Base-by-base conservation (phyloP, 1,139 yeast genomes). In the Pneumocystis oryctolagi region DNA sequence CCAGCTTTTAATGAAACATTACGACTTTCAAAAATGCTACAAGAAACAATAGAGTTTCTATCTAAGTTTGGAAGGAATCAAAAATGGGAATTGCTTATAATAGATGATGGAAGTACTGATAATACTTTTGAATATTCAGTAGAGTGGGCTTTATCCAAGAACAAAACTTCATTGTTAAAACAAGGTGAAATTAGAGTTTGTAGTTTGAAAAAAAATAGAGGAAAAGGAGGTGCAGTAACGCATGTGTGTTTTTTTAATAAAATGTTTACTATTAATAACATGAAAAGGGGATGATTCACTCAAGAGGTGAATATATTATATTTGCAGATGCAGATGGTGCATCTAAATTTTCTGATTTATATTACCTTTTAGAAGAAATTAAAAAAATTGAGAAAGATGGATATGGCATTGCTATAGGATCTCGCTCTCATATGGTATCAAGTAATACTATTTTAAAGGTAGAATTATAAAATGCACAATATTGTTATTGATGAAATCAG, bases 251-350 rank as follows among this genome's bases (percentile, higher is more conserved):
- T 18, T 35, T 18, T 30, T 16, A 16, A n/a, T 5, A n/a, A 6
- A 16, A 28, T 60, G 28, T 57, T 25, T 20, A 34, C 16, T 32
- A 16, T 35, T 25, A 18, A 31, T 32, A 35, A 31, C 25, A 8
- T 16, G 39, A 18, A 16, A 42, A 66, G 68, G 98, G 98, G 3
- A 77, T 92, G 74, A 80, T 85, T 70, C 84, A 84, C 70, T 75
- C 84, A 8, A 78, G 89, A 61, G 98, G 98, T 12, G 73, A 79
- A 66, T 84, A 81, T 70, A 82, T 84, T 12, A 78, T 92, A 20
- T 92, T 92, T 77, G 97, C 96, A 3, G 98, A 92, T 74, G 98
- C 98, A 0, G 98, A 92, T 73, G 98, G 98, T 37, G 98, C 98
- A 3, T 86, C 96, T 31, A 80, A 79, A 70, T 92, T 94, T 71